A percentile compares a stretch with the other conserved stretches of the same genome.
phyloP scores from a whole-genome alignment of 306 rosid genomes.

The Quercus glauca region DNA sequence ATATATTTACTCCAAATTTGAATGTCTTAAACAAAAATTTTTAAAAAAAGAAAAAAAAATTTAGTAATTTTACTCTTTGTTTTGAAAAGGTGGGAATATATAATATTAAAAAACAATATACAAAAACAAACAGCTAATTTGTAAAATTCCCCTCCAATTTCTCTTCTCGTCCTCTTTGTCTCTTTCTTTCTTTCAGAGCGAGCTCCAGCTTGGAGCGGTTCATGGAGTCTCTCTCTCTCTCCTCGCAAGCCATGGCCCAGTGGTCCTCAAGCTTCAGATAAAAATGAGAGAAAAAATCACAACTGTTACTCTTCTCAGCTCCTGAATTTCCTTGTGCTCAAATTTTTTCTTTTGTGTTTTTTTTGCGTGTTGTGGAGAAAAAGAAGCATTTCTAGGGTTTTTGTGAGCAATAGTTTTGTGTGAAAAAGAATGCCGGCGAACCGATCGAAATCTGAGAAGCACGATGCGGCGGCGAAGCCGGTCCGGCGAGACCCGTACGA shows the following conservation, averaged over 20 bases:
- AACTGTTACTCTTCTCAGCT: constrained; percentile 13
- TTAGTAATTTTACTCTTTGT: neutral
- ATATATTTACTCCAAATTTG: too few species aligned
- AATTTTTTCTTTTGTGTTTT: neutral
- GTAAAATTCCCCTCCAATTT: constrained; percentile 40
- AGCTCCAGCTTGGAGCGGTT: constrained; percentile 40
- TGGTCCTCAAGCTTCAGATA: constrained; percentile 9
- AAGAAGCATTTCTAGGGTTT: constrained; percentile 53
- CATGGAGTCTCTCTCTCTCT: constrained; percentile 46
- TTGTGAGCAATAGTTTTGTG: neutral
- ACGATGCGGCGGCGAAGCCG: constrained; percentile 53
- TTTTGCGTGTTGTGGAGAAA: neutral
- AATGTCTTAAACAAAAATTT: too few species aligned
- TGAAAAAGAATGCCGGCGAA: constrained; percentile 58
- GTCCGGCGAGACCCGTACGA: constrained; percentile 93
- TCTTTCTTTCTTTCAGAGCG: constrained; percentile 28
- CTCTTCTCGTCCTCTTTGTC: constrained; percentile 22
- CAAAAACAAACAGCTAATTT: constrained; percentile 21
- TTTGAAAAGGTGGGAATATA: neutral
- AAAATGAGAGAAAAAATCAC: constrained; percentile 3
- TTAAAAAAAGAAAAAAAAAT: too few species aligned
- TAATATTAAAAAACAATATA: constrained; percentile 4
- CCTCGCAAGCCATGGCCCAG: constrained; percentile 24
- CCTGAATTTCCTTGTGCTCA: constrained; percentile 18
- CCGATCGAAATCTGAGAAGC: constrained; percentile 84